phyloP scores from a whole-genome alignment of 2,329 filamentous ascomycete genomes.

The Elsinoe ampelina region DNA sequence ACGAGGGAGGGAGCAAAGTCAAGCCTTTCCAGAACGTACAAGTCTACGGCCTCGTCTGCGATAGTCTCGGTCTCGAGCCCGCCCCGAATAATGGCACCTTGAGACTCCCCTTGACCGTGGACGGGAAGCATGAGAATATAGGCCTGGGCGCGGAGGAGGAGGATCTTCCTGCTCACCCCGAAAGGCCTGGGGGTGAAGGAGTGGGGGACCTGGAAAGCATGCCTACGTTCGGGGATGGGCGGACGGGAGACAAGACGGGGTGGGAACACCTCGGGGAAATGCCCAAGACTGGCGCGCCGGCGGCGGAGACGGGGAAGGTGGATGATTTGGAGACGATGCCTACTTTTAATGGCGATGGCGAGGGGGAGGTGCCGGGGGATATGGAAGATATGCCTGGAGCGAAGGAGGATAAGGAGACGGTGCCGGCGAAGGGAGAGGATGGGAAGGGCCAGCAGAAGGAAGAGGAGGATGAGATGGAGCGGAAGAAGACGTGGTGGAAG shows the following conservation, averaged over 20 bases:
- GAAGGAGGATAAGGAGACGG: neutral
- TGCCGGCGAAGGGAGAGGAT: neutral
- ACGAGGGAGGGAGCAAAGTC: slow-evolving; percentile 68
- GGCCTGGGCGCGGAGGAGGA: slow-evolving; percentile 32
- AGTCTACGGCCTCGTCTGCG: slow-evolving; percentile 90
- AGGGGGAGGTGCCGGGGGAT: neutral
- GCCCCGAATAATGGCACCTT: slow-evolving; percentile 82
- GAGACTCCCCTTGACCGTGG: slow-evolving; percentile 55
- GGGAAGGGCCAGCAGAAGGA: neutral
- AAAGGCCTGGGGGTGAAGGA: neutral
- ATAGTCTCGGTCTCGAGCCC: slow-evolving; percentile 66
- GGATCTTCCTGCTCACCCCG: neutral
- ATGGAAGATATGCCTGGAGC: slow-evolving; percentile 2
- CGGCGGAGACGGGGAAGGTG: neutral
- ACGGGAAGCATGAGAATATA: slow-evolving; percentile 46
- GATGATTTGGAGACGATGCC: slow-evolving; percentile 3
- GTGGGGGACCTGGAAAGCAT: neutral
- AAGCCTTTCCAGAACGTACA: slow-evolving; percentile 86
- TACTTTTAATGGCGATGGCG: neutral
- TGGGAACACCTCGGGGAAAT: slow-evolving; percentile 10
- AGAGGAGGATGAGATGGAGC: neutral
- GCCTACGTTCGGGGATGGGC: neutral
- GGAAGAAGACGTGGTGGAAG: slow-evolving; percentile 14
- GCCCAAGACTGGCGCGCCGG: neutral
- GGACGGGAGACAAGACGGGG: neutral